Evolutionary conservation across 805 yeast species (phyloP), one percentile per base, ranked within the genome.

Genomic region (Candida ficus): DNA sequence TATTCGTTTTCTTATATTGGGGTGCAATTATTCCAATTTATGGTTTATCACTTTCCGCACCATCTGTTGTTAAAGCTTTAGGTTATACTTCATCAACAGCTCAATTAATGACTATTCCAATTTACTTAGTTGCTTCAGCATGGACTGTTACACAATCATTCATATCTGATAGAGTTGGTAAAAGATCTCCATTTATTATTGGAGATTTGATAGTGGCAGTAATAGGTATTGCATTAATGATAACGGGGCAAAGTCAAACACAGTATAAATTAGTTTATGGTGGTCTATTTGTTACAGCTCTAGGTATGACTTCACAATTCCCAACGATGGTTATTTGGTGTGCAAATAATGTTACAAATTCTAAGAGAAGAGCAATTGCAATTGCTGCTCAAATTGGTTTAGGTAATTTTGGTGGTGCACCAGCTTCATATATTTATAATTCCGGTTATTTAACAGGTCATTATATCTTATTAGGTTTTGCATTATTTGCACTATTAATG

Each of bases 21-120:
- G 64, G 61, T 8, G 46, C 59, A 19, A 50, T 53, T 42, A 55
- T 59, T 23, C 67, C 70, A 20, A 53, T 61, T 6, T 66, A 66
- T 41, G 67, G 62, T 10, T 45, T 67, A 12, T 58, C 72, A 7
- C 54, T 64, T 29, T 67, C 69, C 38, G 48, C 69, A 22, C 75
- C 75, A 14, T 60, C 72, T 13, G 70, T 70, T 41, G 57, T 70
- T 41, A 59, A 55, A 28, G 45, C 40, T 2, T 48, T 70, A 37
- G 75, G 75, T 1, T 69, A 66, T 49, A 48, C 67, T 17, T 53
- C 63, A 7, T 55, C 67, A 5, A 52, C 47, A 18, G 66, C 73
- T 0, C 73, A 70, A 50, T 55, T 67, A 22, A 50, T 70, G 67
- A 60, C 72, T 2, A 64, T 67, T 20, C 74, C 74, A 2, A 56